Evolutionary conservation across 2,329 filamentous ascomycete species (phyloP).

Genomic region (Penicillium hesseltinei): DNA sequence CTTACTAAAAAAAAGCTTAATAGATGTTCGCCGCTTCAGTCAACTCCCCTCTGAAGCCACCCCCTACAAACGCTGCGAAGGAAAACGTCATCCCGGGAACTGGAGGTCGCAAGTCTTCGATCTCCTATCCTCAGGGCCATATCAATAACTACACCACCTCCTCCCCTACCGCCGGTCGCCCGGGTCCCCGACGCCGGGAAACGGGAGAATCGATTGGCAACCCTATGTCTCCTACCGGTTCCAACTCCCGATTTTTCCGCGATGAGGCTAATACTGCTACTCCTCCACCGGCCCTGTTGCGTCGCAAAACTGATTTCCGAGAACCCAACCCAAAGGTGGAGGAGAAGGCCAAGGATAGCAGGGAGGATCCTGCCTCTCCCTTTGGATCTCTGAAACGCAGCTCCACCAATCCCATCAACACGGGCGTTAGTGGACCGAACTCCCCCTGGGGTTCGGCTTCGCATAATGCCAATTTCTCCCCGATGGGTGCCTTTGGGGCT

Average conservation of each 20-base stretch:
- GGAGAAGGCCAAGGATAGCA: constrained; percentile 51
- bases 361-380: constrained; percentile 44
- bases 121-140: constrained; percentile 65
- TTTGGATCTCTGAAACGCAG: constrained; percentile 58
- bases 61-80: constrained; percentile 66
- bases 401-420: constrained; percentile 53
- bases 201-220: constrained; percentile 68
- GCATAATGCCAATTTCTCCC: constrained; percentile 62
- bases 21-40: constrained; percentile 82
- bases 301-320: constrained; percentile 62
- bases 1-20: constrained; percentile 25
- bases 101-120: constrained; percentile 71
- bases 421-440: constrained; percentile 47
- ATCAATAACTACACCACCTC: constrained; percentile 65
- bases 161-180: constrained; percentile 72
- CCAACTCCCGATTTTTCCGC: constrained; percentile 47
- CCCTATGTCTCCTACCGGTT: constrained; percentile 48
- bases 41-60: constrained; percentile 89
- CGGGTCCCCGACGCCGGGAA: constrained; percentile 76
- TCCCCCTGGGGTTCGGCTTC: constrained; percentile 62
- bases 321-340: constrained; percentile 49
- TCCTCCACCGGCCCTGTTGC: constrained; percentile 59
- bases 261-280: constrained; percentile 56
- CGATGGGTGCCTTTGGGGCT: constrained; percentile 84
- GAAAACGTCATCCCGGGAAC: constrained; percentile 43